Evolutionary conservation across 768 basidiomycete genomes (phyloP).

Genomic region (Kwoniella botswanensis): DNA sequence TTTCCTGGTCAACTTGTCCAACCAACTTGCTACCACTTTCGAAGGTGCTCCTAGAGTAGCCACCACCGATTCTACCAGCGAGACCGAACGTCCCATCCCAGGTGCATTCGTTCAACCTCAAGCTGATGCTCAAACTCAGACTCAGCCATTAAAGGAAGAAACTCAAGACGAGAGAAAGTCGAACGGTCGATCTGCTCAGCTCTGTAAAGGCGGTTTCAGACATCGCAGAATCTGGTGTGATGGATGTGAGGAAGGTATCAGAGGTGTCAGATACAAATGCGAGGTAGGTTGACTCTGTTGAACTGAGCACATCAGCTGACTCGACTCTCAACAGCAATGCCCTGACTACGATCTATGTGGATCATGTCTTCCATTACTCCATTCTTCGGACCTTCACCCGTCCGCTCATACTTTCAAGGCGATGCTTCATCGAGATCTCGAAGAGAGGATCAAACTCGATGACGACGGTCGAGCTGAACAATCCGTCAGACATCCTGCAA

Average conservation of each 20-base stretch:
- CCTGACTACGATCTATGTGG: conserved; percentile 56
- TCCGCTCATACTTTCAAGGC: conserved; percentile 52
- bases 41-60: conserved; percentile 38
- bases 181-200: conserved; percentile 20
- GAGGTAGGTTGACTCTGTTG: conserved; percentile 31
- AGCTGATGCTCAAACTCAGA: conserved; percentile 24
- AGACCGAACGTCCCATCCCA: conserved; percentile 42
- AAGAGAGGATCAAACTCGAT: conserved; percentile 43
- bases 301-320: background rate
- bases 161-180: conserved; percentile 13
- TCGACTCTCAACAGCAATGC: conserved; percentile 24
- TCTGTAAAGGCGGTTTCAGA: conserved; percentile 46
- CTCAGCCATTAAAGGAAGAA: conserved; percentile 9
- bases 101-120: conserved; percentile 45
- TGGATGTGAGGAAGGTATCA: conserved; percentile 43
- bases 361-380: conserved; percentile 50
- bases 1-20: conserved; percentile 52
- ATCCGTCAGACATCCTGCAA: conserved; percentile 41
- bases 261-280: conserved; percentile 56
- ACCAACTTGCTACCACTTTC: conserved; percentile 51
- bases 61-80: conserved; percentile 4
- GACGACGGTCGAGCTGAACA: conserved; percentile 17
- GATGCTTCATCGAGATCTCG: conserved; percentile 50
- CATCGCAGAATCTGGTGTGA: conserved; percentile 49
- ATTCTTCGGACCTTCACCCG: conserved; percentile 48